Evolutionary conservation across 2,329 filamentous ascomycete species (phyloP).

Genomic region (Venturia asperata): DNA sequence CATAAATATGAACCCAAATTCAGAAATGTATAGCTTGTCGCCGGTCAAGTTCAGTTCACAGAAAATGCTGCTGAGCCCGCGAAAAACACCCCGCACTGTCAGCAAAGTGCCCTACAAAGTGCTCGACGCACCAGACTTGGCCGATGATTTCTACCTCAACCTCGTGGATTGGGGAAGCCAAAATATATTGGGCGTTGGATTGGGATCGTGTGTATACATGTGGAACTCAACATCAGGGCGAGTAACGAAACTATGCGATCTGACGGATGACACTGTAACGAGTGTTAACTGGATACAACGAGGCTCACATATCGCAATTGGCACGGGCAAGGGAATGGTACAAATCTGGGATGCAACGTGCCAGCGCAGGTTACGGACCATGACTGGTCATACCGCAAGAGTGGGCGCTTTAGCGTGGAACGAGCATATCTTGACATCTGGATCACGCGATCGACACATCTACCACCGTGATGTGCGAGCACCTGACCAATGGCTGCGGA

Average conservation of each 20-base stretch:
- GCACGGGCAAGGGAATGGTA: conserved; percentile 87
- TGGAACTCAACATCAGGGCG: conserved; percentile 91
- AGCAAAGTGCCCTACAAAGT: conserved; percentile 98
- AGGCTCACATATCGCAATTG: conserved; percentile 90
- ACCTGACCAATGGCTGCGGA: conserved; percentile 81
- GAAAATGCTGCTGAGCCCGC: conserved; percentile 82
- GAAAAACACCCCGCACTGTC: conserved; percentile 80
- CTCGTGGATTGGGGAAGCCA: conserved; percentile 96
- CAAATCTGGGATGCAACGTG: conserved; percentile 97
- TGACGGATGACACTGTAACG: conserved; percentile 89
- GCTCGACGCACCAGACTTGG: conserved; percentile 87
- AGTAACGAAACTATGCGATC: conserved; percentile 88
- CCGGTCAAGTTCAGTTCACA: conserved; percentile 91
- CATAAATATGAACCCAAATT: conserved; percentile 79
- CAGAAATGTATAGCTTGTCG: conserved; percentile 92
- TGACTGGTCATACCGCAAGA: conserved; percentile 91
- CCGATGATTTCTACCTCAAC: conserved; percentile 97
- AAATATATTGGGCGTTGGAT: conserved; percentile 85
- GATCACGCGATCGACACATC: conserved; percentile 85
- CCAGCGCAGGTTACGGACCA: conserved; percentile 77
- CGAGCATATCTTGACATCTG: conserved; percentile 91
- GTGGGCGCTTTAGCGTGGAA: conserved; percentile 97
- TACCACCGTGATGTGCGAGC: conserved; percentile 93
- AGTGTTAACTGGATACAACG: conserved; percentile 98
- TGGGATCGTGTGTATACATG: conserved; percentile 93